Percentiles rank a stretch among this genome's conserved stretches.
phyloP scores from a whole-genome alignment of 441 rosid genomes.

The Manihot esculenta region DNA sequence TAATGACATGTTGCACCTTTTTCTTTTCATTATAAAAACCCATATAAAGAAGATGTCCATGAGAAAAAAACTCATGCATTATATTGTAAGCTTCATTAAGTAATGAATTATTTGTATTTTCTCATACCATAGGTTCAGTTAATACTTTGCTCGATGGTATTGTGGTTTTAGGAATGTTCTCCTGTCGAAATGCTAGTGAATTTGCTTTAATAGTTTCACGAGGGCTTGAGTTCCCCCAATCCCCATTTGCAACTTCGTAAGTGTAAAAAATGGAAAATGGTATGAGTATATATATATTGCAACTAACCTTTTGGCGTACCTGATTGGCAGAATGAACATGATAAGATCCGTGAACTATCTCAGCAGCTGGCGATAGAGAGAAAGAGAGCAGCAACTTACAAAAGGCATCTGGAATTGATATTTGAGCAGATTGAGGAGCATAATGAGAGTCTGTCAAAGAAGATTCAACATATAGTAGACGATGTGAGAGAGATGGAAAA shows the following conservation, averaged over 20 bases:
- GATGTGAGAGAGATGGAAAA: constrained; percentile 69
- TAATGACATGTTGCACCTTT: not conserved
- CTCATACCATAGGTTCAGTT: not conserved
- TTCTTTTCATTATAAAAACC: not conserved
- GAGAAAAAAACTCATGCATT: not conserved
- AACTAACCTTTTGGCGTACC: constrained; percentile 6
- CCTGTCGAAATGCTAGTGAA: not conserved
- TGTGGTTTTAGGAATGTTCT: not conserved
- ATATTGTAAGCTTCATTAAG: not conserved
- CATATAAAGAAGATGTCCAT: not conserved
- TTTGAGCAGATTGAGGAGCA: constrained; percentile 90
- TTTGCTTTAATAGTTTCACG: not conserved
- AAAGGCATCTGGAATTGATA: constrained; percentile 83
- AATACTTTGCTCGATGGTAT: not conserved
- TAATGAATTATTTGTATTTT: not conserved
- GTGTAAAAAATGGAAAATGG: not conserved
- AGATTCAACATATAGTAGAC: constrained; percentile 75
- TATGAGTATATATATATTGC: not conserved
- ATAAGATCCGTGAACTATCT: constrained; percentile 79
- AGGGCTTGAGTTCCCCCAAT: not conserved
- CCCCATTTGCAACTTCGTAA: not conserved
- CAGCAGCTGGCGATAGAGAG: constrained; percentile 91
- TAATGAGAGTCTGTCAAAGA: constrained; percentile 74
- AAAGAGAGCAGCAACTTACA: constrained; percentile 82
- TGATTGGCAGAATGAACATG: constrained; percentile 78